phyloP scores from a whole-genome alignment of 306 rosid species.

The Castanea crenata region DNA sequence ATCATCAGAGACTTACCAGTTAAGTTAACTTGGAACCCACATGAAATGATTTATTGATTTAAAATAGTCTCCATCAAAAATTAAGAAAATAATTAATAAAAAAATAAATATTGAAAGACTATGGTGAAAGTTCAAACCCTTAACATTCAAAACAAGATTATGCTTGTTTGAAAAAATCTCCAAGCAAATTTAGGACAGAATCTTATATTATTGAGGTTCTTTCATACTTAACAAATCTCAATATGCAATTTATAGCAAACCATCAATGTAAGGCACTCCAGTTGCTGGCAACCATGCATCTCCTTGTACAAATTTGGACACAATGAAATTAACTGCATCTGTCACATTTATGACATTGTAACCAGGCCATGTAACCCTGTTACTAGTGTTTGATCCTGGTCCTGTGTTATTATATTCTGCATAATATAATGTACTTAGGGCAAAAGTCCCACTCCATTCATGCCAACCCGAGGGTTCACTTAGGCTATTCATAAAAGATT shows the following conservation, averaged over 20 bases:
- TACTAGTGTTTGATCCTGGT: constrained; percentile 36
- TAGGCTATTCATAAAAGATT: constrained; percentile 42
- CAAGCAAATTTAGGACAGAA: too few species aligned
- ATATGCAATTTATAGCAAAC: constrained; percentile 17
- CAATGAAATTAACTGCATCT: constrained; percentile 32
- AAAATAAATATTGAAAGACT: too few species aligned
- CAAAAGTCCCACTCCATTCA: constrained; percentile 52
- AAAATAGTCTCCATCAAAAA: too few species aligned
- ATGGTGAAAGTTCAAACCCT: too few species aligned
- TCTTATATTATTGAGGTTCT: too few species aligned
- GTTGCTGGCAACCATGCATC: constrained; percentile 47
- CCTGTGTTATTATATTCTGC: constrained; percentile 54
- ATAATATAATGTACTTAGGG: constrained; percentile 46
- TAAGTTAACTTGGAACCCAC: too few species aligned
- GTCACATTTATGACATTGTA: constrained; percentile 16
- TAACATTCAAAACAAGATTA: too few species aligned
- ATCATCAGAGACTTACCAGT: rapidly evolving
- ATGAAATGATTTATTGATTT: too few species aligned
- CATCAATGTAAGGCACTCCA: constrained; percentile 34
- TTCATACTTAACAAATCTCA: too few species aligned
- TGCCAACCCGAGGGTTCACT: constrained; percentile 59
- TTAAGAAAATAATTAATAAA: too few species aligned
- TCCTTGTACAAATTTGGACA: constrained; percentile 40
- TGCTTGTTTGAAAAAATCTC: too few species aligned
- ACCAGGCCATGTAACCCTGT: constrained; percentile 20